Conservation (phyloP, 441 rosid genomes). For the Mallotus japonicus region DNA sequence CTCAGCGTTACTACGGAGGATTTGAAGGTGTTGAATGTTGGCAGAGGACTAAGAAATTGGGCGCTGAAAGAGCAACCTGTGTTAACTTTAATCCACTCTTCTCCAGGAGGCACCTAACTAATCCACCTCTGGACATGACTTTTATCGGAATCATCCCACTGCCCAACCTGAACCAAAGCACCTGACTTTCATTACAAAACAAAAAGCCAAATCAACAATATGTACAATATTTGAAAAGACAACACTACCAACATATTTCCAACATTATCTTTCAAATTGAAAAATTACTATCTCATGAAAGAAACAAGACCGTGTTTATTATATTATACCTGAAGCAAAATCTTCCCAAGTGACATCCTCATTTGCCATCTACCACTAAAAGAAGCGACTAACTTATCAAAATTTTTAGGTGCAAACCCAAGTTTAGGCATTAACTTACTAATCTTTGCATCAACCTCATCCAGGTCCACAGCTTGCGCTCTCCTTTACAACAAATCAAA, state of each 20-base stretch:
- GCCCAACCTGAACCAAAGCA: too few species aligned
- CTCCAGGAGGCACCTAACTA: too few species aligned
- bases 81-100: too few species aligned
- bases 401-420: constrained; percentile 74
- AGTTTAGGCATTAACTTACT: constrained; percentile 92
- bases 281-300: not conserved
- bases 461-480: constrained; percentile 76
- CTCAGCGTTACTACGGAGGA: too few species aligned
- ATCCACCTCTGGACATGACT: too few species aligned
- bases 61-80: too few species aligned
- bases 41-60: too few species aligned
- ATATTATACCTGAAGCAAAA: constrained; percentile 72
- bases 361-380: constrained; percentile 98
- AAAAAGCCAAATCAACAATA: not conserved
- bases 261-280: not conserved
- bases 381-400: constrained; percentile 86
- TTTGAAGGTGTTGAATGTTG: too few species aligned
- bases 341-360: constrained; percentile 99
- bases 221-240: not conserved
- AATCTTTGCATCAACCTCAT: constrained; percentile 69
- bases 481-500: constrained; percentile 82
- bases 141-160: too few species aligned
- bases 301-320: not conserved
- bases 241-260: not conserved
- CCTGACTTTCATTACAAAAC: too few species aligned